These are phyloP conservation scores for Orbilia brochopaga DNA, from an alignment of 2,329 filamentous ascomycete species.

Conservation along the genomic window DNA sequence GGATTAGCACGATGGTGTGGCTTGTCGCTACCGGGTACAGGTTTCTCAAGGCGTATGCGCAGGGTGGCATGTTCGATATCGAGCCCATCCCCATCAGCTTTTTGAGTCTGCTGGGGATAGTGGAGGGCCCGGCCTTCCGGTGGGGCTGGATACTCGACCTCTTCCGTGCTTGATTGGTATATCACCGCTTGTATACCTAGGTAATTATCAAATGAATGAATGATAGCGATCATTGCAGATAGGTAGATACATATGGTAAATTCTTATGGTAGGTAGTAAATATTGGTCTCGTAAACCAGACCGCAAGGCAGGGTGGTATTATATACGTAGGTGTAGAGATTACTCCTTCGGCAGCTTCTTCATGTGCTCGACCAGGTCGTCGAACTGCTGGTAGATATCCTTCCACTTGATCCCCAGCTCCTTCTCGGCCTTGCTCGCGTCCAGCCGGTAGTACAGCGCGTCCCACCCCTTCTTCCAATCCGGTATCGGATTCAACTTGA, in stretches of 20 bases:
- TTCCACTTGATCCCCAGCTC: slow-evolving; percentile 45
- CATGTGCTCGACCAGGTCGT: slow-evolving; percentile 32
- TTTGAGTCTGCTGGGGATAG: slow-evolving; percentile 24
- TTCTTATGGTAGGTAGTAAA: too few relatives aligned
- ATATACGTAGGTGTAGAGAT: too few relatives aligned
- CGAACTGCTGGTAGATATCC: slow-evolving; percentile 39
- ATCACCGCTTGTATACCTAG: too few relatives aligned
- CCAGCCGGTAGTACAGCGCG: slow-evolving; percentile 26
- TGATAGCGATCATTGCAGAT: background rate
- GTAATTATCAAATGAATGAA: too few relatives aligned
- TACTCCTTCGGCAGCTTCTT: slow-evolving; percentile 11
- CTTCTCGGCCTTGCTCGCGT: slow-evolving; percentile 43
- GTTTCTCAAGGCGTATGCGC: slow-evolving; percentile 33
- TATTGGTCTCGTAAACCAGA: background rate
- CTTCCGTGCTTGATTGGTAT: slow-evolving; percentile 21
- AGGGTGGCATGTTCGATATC: slow-evolving; percentile 46
- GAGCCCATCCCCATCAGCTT: slow-evolving; percentile 44
- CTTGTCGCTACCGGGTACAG: slow-evolving; percentile 26
- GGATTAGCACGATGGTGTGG: slow-evolving; percentile 30
- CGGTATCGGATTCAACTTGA: slow-evolving; percentile 32
- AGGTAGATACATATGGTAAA: background rate
- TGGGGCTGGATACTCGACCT: slow-evolving; percentile 22
- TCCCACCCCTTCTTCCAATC: slow-evolving; percentile 31
- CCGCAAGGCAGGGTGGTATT: too few relatives aligned
- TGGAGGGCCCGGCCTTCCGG: slow-evolving; percentile 27